These are phyloP conservation scores for Aspergillus cejpii DNA, from an alignment of 2,329 filamentous ascomycete species.

Conservation along the genomic window DNA sequence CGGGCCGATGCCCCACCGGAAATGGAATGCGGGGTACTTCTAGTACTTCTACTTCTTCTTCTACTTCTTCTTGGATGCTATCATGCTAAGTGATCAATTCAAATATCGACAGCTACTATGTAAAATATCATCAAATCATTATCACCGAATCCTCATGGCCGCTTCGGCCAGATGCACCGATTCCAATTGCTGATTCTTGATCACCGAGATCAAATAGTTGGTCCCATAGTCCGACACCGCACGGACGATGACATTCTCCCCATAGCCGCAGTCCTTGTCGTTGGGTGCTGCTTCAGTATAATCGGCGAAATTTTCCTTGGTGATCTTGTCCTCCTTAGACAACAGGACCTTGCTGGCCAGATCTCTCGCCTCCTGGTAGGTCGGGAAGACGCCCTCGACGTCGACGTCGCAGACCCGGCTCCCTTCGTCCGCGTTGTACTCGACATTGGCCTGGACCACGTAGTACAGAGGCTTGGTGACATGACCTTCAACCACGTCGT, in stretches of 20 bases:
- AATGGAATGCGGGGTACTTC: no score
- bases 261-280: conserved; percentile 26
- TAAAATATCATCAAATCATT: no score
- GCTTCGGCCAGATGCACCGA: conserved; percentile 22
- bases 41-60: no score
- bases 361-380: conserved; percentile 21
- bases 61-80: no score
- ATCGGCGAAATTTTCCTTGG: conserved; percentile 22
- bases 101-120: no score
- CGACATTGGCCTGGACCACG: conserved; percentile 21
- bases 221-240: conserved; percentile 21
- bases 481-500: conserved; percentile 18
- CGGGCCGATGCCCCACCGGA: no score
- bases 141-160: conserved; percentile 7
- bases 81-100: no score
- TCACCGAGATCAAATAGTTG: conserved; percentile 24
- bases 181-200: conserved; percentile 24
- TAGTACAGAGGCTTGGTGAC: conserved; percentile 22
- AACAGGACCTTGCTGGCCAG: conserved; percentile 19
- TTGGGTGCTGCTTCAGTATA: conserved; percentile 22
- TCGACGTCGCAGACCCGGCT: conserved; percentile 14
- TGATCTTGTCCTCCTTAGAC: conserved; percentile 13
- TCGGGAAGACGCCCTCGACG: conserved; percentile 20
- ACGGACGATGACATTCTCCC: conserved; percentile 29
- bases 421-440: conserved; percentile 18